phyloP scores from a whole-genome alignment of 306 rosid genomes.

The Casuarina glauca region DNA sequence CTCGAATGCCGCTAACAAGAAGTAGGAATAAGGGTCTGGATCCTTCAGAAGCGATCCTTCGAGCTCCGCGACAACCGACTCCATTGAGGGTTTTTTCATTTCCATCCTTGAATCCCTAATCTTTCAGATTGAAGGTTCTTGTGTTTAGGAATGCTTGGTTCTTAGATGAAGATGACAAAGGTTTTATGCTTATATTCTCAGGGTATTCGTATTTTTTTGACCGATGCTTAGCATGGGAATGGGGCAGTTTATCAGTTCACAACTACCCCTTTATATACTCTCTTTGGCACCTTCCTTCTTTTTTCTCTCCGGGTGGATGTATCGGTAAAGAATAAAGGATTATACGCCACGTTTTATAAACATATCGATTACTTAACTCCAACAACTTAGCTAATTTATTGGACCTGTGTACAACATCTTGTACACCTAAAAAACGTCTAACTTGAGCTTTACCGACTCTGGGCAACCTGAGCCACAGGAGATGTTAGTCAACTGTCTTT shows the following conservation, averaged over 20 bases:
- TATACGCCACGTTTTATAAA: conserved; percentile 48
- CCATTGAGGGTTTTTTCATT: conserved; percentile 29
- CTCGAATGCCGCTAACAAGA: conserved; percentile 85
- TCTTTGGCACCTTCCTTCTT: not conserved
- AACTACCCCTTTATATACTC: conserved; percentile 37
- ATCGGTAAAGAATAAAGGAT: conserved; percentile 46
- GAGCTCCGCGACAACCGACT: conserved; percentile 68
- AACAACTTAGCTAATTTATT: conserved; percentile 36
- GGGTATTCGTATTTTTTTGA: conserved; percentile 24
- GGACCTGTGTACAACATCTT: too few relatives aligned
- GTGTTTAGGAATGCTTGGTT: conserved; percentile 6
- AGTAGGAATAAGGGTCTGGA: conserved; percentile 63
- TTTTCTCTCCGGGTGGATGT: conserved; percentile 44
- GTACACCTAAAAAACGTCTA: not conserved
- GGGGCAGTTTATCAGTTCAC: conserved; percentile 63
- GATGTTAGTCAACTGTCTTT: not conserved
- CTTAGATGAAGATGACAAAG: conserved; percentile 13
- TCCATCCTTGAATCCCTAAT: not conserved
- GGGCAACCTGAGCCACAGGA: not conserved
- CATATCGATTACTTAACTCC: conserved; percentile 68
- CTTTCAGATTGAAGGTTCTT: not conserved
- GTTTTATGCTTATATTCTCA: conserved; percentile 30
- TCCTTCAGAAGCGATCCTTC: conserved; percentile 80
- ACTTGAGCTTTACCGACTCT: not conserved
- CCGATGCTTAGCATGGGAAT: conserved; percentile 22